Conservation (phyloP, 495 filamentous ascomycete species). For the Podospora pseudocomata region DNA sequence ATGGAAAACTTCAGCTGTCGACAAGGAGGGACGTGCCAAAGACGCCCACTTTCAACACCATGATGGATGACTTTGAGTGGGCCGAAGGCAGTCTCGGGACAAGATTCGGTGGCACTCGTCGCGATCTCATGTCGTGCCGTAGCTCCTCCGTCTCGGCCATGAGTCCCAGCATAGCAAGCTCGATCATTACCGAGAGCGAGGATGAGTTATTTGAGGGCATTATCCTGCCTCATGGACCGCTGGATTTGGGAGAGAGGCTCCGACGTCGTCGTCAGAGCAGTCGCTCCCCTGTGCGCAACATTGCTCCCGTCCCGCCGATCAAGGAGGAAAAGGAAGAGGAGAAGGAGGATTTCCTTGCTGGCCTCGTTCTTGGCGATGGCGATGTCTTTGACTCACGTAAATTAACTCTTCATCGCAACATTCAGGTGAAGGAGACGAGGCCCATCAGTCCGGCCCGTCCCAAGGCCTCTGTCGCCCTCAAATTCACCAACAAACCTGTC, state of each 20-base stretch:
- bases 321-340: conserved; percentile 38
- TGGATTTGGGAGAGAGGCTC: conserved; percentile 74
- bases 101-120: conserved; percentile 76
- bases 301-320: conserved; percentile 27
- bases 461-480: conserved; percentile 78
- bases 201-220: conserved; percentile 87
- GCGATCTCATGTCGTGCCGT: conserved; percentile 69
- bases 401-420: conserved; percentile 84
- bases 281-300: conserved; percentile 40
- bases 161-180: conserved; percentile 88
- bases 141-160: conserved; percentile 84
- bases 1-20: conserved; percentile 58
- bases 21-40: conserved; percentile 55
- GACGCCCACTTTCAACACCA: conserved; percentile 50
- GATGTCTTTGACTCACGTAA: conserved; percentile 77
- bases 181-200: conserved; percentile 87
- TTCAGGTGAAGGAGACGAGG: conserved; percentile 73
- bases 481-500: conserved; percentile 73
- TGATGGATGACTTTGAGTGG: conserved; percentile 83
- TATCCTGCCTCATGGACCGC: conserved; percentile 72
- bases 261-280: conserved; percentile 62
- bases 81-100: conserved; percentile 88
- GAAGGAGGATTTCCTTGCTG: conserved; percentile 81
- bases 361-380: conserved; percentile 79
- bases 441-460: conserved; percentile 61